phyloP scores from a whole-genome alignment of 352 stramenopile species.

The Phytopythium montanum region DNA sequence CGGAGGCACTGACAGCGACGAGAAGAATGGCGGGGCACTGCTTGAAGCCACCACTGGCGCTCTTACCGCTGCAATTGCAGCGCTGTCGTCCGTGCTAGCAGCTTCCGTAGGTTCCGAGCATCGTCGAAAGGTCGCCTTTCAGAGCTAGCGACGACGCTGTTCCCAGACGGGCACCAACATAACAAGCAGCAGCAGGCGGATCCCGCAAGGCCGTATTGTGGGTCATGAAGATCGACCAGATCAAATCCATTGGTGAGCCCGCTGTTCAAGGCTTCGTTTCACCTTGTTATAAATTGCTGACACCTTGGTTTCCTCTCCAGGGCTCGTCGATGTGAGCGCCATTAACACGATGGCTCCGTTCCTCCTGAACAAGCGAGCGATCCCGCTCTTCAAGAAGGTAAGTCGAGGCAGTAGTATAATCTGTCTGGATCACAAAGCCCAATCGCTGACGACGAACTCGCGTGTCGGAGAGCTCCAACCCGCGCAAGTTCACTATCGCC shows the following conservation, averaged over 20 bases:
- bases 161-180: constrained; percentile 81
- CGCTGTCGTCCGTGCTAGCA: constrained; percentile 80
- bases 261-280: background rate
- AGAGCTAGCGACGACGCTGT: constrained; percentile 42
- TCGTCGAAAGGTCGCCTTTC: constrained; percentile 84
- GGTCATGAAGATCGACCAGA: constrained; percentile 85
- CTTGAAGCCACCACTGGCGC: constrained; percentile 19
- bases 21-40: constrained; percentile 19
- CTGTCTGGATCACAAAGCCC: constrained; percentile 4
- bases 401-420: background rate
- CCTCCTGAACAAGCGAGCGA: constrained; percentile 94
- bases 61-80: constrained; percentile 11
- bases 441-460: constrained; percentile 89
- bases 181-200: constrained; percentile 97
- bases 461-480: constrained; percentile 95
- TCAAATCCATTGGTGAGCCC: constrained; percentile 63
- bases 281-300: constrained; percentile 79
- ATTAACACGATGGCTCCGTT: constrained; percentile 97
- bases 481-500: constrained; percentile 94
- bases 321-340: constrained; percentile 86
- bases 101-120: constrained; percentile 86
- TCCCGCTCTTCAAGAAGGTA: constrained; percentile 83
- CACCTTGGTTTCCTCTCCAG: constrained; percentile 75
- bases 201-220: constrained; percentile 93
- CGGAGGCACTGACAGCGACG: no score